A percentile compares a stretch with the other conserved stretches of the same genome.
phyloP scores from a whole-genome alignment of 495 filamentous ascomycete genomes.

The Tuber melanosporum region DNA sequence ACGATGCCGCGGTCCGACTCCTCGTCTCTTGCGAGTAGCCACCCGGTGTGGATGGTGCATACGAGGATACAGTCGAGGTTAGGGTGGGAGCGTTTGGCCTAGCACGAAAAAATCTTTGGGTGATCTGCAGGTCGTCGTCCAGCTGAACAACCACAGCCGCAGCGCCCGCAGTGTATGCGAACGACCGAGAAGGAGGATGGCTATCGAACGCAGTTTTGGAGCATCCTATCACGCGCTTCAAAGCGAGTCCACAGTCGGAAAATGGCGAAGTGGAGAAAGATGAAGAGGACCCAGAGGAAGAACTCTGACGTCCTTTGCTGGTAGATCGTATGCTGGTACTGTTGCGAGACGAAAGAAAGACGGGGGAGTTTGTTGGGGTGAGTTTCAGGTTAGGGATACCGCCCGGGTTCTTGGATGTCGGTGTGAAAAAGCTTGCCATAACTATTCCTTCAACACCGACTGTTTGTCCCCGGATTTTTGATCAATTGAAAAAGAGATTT shows the following conservation, averaged over 20 bases:
- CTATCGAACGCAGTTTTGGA: constrained; percentile 82
- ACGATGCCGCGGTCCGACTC: constrained; percentile 50
- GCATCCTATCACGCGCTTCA: constrained; percentile 74
- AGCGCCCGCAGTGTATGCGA: constrained; percentile 87
- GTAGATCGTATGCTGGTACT: constrained; percentile 49
- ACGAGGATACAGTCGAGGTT: constrained; percentile 32
- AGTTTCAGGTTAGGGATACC: constrained; percentile 53
- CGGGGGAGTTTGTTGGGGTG: constrained; percentile 74
- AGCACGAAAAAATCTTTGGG: constrained; percentile 85
- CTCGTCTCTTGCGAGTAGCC: constrained; percentile 56
- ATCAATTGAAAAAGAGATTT: constrained; percentile 31
- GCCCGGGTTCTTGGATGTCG: constrained; percentile 31
- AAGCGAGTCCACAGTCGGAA: constrained; percentile 52
- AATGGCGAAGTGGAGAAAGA: constrained; percentile 33
- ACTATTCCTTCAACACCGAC: constrained; percentile 34
- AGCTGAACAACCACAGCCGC: constrained; percentile 85
- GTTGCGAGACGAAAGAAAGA: constrained; percentile 52
- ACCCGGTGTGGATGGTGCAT: constrained; percentile 58
- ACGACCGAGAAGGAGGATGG: constrained; percentile 60
- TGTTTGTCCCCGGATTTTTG: constrained; percentile 14
- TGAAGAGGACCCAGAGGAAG: constrained; percentile 20
- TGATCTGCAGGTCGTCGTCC: constrained; percentile 61
- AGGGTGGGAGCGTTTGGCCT: constrained; percentile 66
- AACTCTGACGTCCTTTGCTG: constrained; percentile 47
- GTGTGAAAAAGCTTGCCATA: constrained; percentile 41